Conservation (phyloP, 2,329 filamentous ascomycete genomes). For the Monosporascus sp. region DNA sequence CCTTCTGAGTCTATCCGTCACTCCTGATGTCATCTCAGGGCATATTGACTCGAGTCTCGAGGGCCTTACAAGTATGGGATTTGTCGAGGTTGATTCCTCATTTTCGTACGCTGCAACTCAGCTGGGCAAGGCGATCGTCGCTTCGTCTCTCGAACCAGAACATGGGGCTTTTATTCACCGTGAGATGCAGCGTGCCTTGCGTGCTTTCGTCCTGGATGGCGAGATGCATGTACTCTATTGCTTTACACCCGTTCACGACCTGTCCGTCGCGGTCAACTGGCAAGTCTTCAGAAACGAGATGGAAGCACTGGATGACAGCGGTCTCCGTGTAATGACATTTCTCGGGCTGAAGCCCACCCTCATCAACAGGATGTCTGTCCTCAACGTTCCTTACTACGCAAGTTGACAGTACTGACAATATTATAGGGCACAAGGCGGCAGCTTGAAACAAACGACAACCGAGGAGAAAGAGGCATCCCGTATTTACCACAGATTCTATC, state of each 20-base stretch:
- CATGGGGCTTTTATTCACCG: constrained; percentile 69
- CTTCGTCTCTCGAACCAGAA: constrained; percentile 66
- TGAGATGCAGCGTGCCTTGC: constrained; percentile 61
- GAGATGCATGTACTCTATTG: constrained; percentile 76
- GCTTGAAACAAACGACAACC: constrained; percentile 55
- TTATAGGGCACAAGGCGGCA: constrained; percentile 59
- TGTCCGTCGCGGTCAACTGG: constrained; percentile 59
- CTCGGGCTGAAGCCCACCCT: constrained; percentile 63
- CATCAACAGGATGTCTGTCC: constrained; percentile 59
- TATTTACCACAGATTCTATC: constrained; percentile 67
- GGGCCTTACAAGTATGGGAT: constrained; percentile 49
- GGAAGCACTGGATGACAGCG: constrained; percentile 65
- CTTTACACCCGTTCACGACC: constrained; percentile 66
- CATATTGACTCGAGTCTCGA: constrained; percentile 55
- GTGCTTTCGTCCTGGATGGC: constrained; percentile 73
- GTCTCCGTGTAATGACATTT: constrained; percentile 60
- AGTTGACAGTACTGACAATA: constrained; percentile 3
- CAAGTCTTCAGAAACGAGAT: constrained; percentile 66
- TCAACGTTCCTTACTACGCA: background rate
- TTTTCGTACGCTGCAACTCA: constrained; percentile 55
- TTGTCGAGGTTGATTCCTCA: constrained; percentile 46
- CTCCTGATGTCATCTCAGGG: constrained; percentile 40
- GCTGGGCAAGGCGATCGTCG: constrained; percentile 65
- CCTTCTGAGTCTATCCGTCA: constrained; percentile 54
- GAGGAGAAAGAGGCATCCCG: constrained; percentile 56